Percentiles rank a stretch among this genome's conserved stretches.
These are phyloP conservation scores for Kodamaea nitidulidarum DNA, from an alignment of 805 yeast species.

Conservation along the genomic window DNA sequence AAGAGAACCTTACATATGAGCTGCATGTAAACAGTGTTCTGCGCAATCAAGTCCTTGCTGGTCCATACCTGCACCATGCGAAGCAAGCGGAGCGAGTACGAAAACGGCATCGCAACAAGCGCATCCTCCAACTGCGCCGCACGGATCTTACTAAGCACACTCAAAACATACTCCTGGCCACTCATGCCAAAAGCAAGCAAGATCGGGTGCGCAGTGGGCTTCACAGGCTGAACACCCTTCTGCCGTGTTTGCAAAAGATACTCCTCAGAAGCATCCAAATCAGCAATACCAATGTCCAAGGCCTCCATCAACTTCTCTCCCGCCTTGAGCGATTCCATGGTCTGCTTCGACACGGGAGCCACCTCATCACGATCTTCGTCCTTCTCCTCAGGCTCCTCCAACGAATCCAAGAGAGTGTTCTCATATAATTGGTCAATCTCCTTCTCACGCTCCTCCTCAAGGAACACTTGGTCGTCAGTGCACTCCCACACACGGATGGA, in stretches of 20 bases:
- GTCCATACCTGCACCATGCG: constrained; percentile 77
- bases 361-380: constrained; percentile 41
- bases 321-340: constrained; percentile 87
- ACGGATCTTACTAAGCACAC: constrained; percentile 63
- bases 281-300: constrained; percentile 73
- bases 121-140: constrained; percentile 92
- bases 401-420: constrained; percentile 64
- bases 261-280: constrained; percentile 53
- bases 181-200: constrained; percentile 64
- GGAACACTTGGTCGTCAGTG: constrained; percentile 90
- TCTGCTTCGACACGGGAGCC: constrained; percentile 70
- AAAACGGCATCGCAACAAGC: constrained; percentile 82
- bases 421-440: constrained; percentile 93
- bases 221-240: constrained; percentile 44
- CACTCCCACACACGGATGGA: constrained; percentile 91
- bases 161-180: constrained; percentile 78
- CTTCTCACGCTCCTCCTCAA: constrained; percentile 94
- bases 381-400: constrained; percentile 50
- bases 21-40: constrained; percentile 51
- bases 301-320: constrained; percentile 94
- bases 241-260: constrained; percentile 31
- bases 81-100: constrained; percentile 68
- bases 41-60: constrained; percentile 32
- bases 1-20: constrained; percentile 71
- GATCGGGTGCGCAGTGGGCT: constrained; percentile 68